phyloP scores from a whole-genome alignment of 768 basidiomycete genomes.

The Lactarius akahatsu region DNA sequence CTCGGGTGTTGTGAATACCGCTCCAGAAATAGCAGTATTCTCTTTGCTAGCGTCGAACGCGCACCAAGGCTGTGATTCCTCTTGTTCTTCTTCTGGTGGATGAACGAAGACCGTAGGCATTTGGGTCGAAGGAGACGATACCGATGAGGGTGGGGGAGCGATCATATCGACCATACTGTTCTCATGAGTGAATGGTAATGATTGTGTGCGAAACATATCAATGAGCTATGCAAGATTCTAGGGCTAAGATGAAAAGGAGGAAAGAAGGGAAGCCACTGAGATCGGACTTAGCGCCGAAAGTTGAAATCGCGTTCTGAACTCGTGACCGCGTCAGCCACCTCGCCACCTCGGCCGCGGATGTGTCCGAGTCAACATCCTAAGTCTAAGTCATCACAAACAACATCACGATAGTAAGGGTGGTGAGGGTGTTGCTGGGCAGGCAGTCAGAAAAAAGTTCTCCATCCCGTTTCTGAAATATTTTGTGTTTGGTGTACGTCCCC shows the following conservation, averaged over 20 bases:
- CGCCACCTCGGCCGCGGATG: slow-evolving; percentile 6
- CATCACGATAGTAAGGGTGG: too few relatives aligned
- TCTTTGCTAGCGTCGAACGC: slow-evolving; percentile 37
- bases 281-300: slow-evolving; percentile 4
- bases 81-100: slow-evolving; percentile 41
- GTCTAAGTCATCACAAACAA: too few relatives aligned
- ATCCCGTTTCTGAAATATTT: too few relatives aligned
- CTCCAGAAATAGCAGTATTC: slow-evolving; percentile 18
- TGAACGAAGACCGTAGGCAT: slow-evolving; percentile 40
- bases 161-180: slow-evolving; percentile 22
- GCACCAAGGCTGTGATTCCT: slow-evolving; percentile 37
- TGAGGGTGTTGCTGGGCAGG: too few relatives aligned
- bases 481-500: too few relatives aligned
- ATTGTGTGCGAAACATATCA: slow-evolving; percentile 33
- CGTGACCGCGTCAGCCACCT: slow-evolving; percentile 23
- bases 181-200: slow-evolving; percentile 29
- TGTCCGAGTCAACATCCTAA: too few relatives aligned
- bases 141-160: slow-evolving; percentile 35
- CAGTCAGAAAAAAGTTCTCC: too few relatives aligned
- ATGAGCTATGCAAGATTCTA: slow-evolving; percentile 19
- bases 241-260: not conserved
- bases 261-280: slow-evolving; percentile 6
- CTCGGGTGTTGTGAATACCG: slow-evolving; percentile 33
- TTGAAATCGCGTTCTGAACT: slow-evolving; percentile 12
- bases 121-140: slow-evolving; percentile 29